Evolutionary conservation across 2,329 filamentous ascomycete species (phyloP).

Genomic region (Tricladium varicosporioides): DNA sequence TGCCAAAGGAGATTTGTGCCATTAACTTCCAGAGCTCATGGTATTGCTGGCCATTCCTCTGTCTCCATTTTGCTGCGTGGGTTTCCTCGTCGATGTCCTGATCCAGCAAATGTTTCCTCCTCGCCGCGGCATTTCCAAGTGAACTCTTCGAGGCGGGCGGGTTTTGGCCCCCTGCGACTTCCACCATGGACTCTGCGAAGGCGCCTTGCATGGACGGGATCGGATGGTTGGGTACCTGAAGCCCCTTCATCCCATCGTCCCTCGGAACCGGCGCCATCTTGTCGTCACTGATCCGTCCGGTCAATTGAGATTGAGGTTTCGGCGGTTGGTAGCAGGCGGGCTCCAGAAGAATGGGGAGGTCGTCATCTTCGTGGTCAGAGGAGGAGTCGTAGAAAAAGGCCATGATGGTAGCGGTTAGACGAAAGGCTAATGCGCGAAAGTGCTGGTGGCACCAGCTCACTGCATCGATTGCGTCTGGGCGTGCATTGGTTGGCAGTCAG

Average conservation of each 20-base stretch:
- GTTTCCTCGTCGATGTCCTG: slow-evolving; percentile 66
- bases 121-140: slow-evolving; percentile 55
- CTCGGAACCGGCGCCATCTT: neutral
- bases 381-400: slow-evolving; percentile 21
- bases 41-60: slow-evolving; percentile 70
- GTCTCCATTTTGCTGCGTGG: slow-evolving; percentile 73
- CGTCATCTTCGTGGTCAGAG: slow-evolving; percentile 12
- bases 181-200: slow-evolving; percentile 78
- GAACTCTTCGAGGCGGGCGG: slow-evolving; percentile 51
- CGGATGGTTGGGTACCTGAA: slow-evolving; percentile 58
- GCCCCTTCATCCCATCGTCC: slow-evolving; percentile 4
- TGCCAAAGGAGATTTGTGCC: slow-evolving; percentile 89
- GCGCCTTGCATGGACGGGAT: slow-evolving; percentile 75
- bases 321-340: slow-evolving; percentile 17
- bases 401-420: slow-evolving; percentile 10
- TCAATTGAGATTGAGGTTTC: neutral
- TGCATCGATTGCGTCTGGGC: neutral
- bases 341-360: slow-evolving; percentile 23
- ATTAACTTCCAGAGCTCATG: slow-evolving; percentile 90
- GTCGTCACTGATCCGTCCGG: neutral
- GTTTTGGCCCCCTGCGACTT: slow-evolving; percentile 56
- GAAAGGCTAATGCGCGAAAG: slow-evolving; percentile 11
- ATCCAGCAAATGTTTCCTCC: slow-evolving; percentile 67
- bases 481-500: neutral
- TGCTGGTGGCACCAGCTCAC: neutral